A percentile compares a stretch with the other conserved stretches of the same genome.
These are phyloP conservation scores for Wickerhamiella azymoides DNA, from an alignment of 805 yeast species.

Conservation along the genomic window DNA sequence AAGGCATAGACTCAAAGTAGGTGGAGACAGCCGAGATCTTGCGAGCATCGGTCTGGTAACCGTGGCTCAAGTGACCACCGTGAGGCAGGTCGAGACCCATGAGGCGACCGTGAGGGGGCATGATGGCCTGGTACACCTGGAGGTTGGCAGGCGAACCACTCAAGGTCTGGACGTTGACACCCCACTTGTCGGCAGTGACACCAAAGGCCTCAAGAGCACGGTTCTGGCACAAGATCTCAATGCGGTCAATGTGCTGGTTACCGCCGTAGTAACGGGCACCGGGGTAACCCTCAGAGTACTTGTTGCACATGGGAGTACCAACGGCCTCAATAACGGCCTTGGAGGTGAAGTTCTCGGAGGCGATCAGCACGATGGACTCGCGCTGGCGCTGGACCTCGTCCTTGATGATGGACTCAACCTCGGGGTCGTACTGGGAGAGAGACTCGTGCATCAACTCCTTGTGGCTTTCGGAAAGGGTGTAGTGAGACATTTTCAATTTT, in stretches of 20 bases:
- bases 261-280: conserved; percentile 99
- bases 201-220: conserved; percentile 87
- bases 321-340: conserved; percentile 90
- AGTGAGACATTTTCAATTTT: conserved; percentile 18
- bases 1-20: conserved; percentile 97
- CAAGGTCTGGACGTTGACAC: conserved; percentile 92
- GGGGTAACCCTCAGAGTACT: conserved; percentile 98
- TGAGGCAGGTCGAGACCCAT: conserved; percentile 98
- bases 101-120: conserved; percentile 90
- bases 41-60: conserved; percentile 87
- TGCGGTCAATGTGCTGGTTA: conserved; percentile 89
- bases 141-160: conserved; percentile 97
- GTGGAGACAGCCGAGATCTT: conserved; percentile 93
- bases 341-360: conserved; percentile 95
- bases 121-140: conserved; percentile 88
- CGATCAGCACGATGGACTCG: conserved; percentile 85
- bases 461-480: conserved; percentile 24
- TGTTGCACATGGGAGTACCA: conserved; percentile 97
- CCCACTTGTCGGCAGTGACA: conserved; percentile 77
- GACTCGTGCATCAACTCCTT: conserved; percentile 19
- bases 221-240: conserved; percentile 82
- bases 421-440: conserved; percentile 24
- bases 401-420: conserved; percentile 29
- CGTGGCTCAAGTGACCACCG: conserved; percentile 97
- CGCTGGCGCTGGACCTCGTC: conserved; percentile 85